Percentiles rank a stretch among this genome's conserved stretches.
Evolutionary conservation across 805 yeast genomes (phyloP).

Genomic region (Wickerhamia fluorescens): DNA sequence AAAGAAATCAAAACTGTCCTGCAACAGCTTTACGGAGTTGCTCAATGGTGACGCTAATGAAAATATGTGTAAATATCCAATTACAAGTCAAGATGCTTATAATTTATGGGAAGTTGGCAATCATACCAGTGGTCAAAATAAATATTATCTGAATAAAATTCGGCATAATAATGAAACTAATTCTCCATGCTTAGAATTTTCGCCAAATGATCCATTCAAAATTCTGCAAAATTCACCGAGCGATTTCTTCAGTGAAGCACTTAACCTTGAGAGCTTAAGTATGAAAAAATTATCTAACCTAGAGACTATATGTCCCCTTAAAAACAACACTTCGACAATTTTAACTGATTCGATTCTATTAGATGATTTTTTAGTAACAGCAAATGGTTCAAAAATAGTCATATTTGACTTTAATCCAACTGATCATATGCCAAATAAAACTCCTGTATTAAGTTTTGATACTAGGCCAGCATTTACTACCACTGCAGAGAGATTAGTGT

Average conservation of each 20-base stretch:
- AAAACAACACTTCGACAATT: conserved; percentile 31
- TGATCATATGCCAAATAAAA: conserved; percentile 18
- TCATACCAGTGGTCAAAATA: too few relatives aligned
- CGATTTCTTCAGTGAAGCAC: conserved; percentile 27
- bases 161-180: too few relatives aligned
- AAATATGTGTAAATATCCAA: too few relatives aligned
- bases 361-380: conserved; percentile 21
- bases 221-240: conserved; percentile 27
- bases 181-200: too few relatives aligned
- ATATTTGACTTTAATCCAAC: conserved; percentile 24
- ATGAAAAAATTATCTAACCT: conserved; percentile 13
- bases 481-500: conserved; percentile 31
- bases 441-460: conserved; percentile 29
- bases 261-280: conserved; percentile 17
- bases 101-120: too few relatives aligned
- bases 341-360: conserved; percentile 11
- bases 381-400: conserved; percentile 27
- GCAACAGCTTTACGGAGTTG: too few relatives aligned
- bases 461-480: conserved; percentile 36
- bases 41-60: too few relatives aligned
- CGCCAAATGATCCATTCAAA: conserved; percentile 9
- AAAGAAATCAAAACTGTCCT: too few relatives aligned
- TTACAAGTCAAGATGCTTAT: too few relatives aligned
- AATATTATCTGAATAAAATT: too few relatives aligned
- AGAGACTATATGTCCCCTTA: conserved; percentile 27